phyloP scores from a whole-genome alignment of 208 protist species.

The Leishmania braziliensis region DNA sequence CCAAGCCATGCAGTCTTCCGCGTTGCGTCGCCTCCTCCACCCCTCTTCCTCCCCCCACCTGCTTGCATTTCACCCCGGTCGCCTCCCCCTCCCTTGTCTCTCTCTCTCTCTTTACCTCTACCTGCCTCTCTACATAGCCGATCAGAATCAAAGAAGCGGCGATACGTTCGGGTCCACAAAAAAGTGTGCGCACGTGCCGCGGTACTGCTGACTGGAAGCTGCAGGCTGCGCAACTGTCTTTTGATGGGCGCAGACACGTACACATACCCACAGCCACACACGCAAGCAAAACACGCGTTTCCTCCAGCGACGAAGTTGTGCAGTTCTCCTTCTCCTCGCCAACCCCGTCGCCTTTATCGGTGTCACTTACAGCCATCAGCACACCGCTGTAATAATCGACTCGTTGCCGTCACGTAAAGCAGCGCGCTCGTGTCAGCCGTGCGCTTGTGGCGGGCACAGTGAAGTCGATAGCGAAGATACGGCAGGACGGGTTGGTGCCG shows the following conservation, averaged over 20 bases:
- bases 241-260: not conserved
- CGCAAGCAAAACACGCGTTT: not conserved
- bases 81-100: not conserved
- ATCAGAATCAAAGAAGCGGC: not conserved
- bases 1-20: not conserved
- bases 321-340: not conserved
- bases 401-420: not conserved
- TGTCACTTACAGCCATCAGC: not conserved
- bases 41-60: not conserved
- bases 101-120: not conserved
- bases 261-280: slow-evolving; percentile 3
- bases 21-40: not conserved
- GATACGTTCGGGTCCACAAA: not conserved
- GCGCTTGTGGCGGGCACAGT: not conserved
- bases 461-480: not conserved
- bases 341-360: not conserved
- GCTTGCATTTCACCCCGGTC: not conserved
- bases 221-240: not conserved
- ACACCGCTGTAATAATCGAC: not conserved
- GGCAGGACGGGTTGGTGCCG: not conserved
- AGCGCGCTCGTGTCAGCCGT: not conserved
- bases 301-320: not conserved
- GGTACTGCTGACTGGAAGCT: not conserved
- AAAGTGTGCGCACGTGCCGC: not conserved
- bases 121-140: not conserved